Base-by-base conservation (phyloP, 352 stramenopile species). In the Phytophthora cactorum region DNA sequence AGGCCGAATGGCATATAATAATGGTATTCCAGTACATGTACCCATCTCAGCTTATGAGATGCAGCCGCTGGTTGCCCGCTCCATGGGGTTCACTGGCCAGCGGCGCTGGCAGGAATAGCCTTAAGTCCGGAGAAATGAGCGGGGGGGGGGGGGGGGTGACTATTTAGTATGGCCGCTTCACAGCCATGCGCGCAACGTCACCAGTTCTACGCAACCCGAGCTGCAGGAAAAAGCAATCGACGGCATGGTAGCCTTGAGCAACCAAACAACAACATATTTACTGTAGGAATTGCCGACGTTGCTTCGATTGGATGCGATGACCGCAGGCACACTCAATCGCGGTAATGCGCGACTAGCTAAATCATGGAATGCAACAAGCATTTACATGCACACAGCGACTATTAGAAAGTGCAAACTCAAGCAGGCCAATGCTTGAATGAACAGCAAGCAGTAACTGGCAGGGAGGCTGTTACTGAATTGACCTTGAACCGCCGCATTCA, bases 21-120 rank as follows among this genome's bases (percentile, higher is more conserved):
- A 22, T 22, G 22, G 22, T 22, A 22, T 22, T 22, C 22, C 22
- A 34, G 29, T 7, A 7, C 29, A 12, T 64, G 32, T 43, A 43
- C 36, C 52, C 43, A 68, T 44, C 43, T 55, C 61, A 68, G n/a
- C 47, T 43, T 70, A 34, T 69, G 54, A 65, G 45, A 58, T 65
- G 63, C 36, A 64, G 36, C 54, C 31, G 28, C 39, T 44, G 43
- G 43, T 27, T 52, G 53, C 29, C 36, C n/a, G 15, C 27, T 45
- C 25, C 46, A 32, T 63, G 31, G 54, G 63, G 54, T 66, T 66
- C 56, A 70, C 63, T 65, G 43, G 52, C 29, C 38, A 60, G 49
- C 27, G 14, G 12, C 7, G 28, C 59, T 46, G 59, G 36, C 36
- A 52, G 36, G 59, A 66, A 53, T 55, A 52, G 53, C 38, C 9